Conservation (phyloP, 2,329 filamentous ascomycete species). For the Scleromitrula shiraiana region DNA sequence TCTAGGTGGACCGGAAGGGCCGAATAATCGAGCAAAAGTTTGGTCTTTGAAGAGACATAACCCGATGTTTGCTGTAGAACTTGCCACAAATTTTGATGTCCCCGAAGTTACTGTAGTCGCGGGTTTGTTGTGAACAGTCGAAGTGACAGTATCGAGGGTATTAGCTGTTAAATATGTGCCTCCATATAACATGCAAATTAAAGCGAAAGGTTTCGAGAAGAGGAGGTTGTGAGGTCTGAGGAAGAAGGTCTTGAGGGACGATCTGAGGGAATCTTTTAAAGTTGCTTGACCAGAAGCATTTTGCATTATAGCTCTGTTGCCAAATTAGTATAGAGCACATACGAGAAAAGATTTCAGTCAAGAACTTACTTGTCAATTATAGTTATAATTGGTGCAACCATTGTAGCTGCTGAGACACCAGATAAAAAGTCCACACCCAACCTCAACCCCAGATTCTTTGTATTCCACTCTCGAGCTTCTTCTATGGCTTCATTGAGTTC, state of each 20-base stretch:
- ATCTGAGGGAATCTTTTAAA: constrained; percentile 50
- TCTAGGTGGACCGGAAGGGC: constrained; percentile 46
- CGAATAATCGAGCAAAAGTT: constrained; percentile 76
- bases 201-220: constrained; percentile 56
- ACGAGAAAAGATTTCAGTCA: no score
- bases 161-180: constrained; percentile 89
- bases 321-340: constrained; percentile 17
- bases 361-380: constrained; percentile 70
- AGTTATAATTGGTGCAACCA: constrained; percentile 78
- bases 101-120: constrained; percentile 63
- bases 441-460: constrained; percentile 58
- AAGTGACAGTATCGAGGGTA: constrained; percentile 68
- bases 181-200: constrained; percentile 71
- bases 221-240: constrained; percentile 53
- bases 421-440: constrained; percentile 60
- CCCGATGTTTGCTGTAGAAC: constrained; percentile 72
- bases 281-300: constrained; percentile 64
- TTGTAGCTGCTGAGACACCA: constrained; percentile 61
- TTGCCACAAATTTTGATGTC: constrained; percentile 71
- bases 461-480: constrained; percentile 55
- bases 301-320: constrained; percentile 63
- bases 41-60: constrained; percentile 87
- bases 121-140: constrained; percentile 50
- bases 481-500: constrained; percentile 11
- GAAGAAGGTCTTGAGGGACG: constrained; percentile 49